Conservation (phyloP, 176 grass and related monocot species). For the Avena insularis region DNA sequence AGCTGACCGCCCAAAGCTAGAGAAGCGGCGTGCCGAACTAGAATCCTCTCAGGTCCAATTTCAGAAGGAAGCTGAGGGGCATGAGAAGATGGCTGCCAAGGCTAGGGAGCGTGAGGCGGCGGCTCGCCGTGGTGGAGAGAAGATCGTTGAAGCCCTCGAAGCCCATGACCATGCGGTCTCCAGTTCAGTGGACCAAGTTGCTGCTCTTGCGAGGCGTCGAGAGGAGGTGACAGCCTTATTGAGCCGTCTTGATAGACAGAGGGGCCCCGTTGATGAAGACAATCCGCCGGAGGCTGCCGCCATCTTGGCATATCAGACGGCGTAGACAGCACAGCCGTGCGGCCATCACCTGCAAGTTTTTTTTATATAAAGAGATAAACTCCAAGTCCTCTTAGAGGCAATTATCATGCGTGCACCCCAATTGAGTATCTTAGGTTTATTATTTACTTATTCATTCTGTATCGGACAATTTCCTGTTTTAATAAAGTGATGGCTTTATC, state of each 20-base stretch:
- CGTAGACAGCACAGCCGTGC: neutral
- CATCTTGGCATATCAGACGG: neutral
- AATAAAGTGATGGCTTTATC: too few relatives aligned
- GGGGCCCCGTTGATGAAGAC: neutral
- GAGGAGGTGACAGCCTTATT: neutral
- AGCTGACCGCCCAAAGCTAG: neutral
- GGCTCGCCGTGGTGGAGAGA: neutral
- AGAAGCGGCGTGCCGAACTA: too few relatives aligned
- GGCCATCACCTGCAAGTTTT: too few relatives aligned
- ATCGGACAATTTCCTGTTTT: too few relatives aligned
- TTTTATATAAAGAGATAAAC: too few relatives aligned
- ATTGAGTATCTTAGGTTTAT: too few relatives aligned
- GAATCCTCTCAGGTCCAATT: too few relatives aligned
- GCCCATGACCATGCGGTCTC: neutral
- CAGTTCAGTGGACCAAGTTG: neutral
- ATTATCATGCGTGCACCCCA: too few relatives aligned
- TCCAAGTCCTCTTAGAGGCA: too few relatives aligned
- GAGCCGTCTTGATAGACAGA: neutral
- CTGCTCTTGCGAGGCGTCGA: neutral
- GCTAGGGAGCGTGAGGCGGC: neutral
- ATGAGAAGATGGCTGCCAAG: neutral
- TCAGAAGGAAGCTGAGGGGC: neutral
- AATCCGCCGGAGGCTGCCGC: neutral
- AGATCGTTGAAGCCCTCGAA: neutral
- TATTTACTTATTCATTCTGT: too few relatives aligned